phyloP scores from a whole-genome alignment of 257 asterid species.

The Penstemon newberryi region DNA sequence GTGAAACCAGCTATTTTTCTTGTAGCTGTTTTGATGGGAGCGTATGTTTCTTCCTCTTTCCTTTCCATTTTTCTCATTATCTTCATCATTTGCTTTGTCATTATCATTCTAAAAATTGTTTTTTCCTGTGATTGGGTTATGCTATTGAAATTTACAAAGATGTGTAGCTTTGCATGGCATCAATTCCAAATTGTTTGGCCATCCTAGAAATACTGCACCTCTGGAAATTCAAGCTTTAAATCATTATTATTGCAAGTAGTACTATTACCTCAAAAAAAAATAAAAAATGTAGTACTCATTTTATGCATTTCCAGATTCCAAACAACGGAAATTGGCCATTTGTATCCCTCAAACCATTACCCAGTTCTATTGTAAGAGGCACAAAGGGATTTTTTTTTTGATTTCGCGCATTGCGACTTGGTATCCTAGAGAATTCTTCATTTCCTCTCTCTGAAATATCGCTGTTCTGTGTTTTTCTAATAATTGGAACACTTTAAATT shows the following conservation, averaged over 20 bases:
- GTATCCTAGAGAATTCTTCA: not conserved
- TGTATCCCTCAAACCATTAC: not conserved
- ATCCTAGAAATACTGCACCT: conserved; percentile 5
- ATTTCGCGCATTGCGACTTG: not conserved
- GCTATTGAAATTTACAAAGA: not conserved
- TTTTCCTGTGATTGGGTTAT: conserved; percentile 1
- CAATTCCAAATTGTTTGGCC: not conserved
- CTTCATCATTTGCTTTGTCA: not conserved
- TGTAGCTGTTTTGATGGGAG: conserved; percentile 80
- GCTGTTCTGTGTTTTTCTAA: not conserved
- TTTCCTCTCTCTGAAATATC: not conserved
- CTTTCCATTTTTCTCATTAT: not conserved
- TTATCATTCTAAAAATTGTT: not conserved
- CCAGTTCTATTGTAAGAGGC: not conserved
- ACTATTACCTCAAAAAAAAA: too few relatives aligned
- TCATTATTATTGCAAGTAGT: not conserved
- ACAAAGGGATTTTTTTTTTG: not conserved
- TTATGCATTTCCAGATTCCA: not conserved
- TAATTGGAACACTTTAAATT: not conserved
- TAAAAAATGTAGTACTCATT: too few relatives aligned
- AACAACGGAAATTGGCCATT: not conserved
- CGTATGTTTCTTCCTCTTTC: conserved; percentile 44
- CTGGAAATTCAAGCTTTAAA: conserved; percentile 6
- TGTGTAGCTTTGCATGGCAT: not conserved
- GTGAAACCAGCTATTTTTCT: conserved; percentile 81